These are phyloP conservation scores for Collybia nuda DNA, from an alignment of 768 basidiomycete species.

Conservation along the genomic window DNA sequence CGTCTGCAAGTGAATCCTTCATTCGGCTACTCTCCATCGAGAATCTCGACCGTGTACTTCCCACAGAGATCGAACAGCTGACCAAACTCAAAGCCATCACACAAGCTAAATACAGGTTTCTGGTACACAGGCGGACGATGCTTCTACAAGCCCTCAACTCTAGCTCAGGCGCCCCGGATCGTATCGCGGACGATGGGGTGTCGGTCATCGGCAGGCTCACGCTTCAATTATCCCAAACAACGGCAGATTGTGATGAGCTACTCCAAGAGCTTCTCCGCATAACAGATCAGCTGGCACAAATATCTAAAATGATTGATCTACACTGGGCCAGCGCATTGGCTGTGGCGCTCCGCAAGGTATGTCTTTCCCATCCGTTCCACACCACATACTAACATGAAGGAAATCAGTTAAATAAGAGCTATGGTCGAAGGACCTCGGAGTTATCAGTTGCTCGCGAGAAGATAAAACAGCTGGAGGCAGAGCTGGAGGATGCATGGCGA, in stretches of 20 bases:
- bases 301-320: constrained; percentile 55
- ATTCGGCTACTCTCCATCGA: constrained; percentile 68
- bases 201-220: constrained; percentile 42
- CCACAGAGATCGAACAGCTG: constrained; percentile 59
- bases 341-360: constrained; percentile 71
- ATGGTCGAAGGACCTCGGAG: constrained; percentile 63
- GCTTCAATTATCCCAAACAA: constrained; percentile 59
- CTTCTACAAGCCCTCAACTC: constrained; percentile 69
- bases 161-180: constrained; percentile 33
- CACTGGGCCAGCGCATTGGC: constrained; percentile 79
- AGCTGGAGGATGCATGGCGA: constrained; percentile 80
- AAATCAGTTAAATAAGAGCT: constrained; percentile 63
- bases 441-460: constrained; percentile 45
- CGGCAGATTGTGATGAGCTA: constrained; percentile 56
- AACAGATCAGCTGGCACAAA: constrained; percentile 64
- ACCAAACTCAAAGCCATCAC: constrained; percentile 48
- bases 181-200: constrained; percentile 35
- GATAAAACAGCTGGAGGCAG: constrained; percentile 59
- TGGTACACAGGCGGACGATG: constrained; percentile 66
- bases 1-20: constrained; percentile 67
- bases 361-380: constrained; percentile 5
- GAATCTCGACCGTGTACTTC: constrained; percentile 57
- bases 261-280: constrained; percentile 57
- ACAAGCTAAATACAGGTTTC: constrained; percentile 69
- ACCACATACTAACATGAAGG: constrained; percentile 12